Percentiles rank a stretch among this genome's conserved stretches.
phyloP scores from a whole-genome alignment of 2,329 filamentous ascomycete species.

The Aspergillus luchuensis region DNA sequence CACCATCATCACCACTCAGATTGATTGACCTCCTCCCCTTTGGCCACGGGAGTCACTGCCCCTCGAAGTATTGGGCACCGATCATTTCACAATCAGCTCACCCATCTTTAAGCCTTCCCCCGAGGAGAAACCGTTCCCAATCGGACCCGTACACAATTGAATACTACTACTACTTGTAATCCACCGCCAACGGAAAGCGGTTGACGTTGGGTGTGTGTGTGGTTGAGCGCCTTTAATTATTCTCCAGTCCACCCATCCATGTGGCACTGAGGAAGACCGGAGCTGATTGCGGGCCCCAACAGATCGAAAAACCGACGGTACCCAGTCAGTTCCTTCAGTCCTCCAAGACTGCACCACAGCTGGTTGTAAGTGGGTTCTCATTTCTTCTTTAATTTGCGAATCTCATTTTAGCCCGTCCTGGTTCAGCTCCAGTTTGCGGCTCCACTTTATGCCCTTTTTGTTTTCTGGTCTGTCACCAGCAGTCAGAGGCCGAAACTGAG shows the following conservation, averaged over 20 bases:
- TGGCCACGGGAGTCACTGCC: conserved; percentile 1
- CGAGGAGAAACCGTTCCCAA: conserved; percentile 13
- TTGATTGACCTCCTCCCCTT: not conserved
- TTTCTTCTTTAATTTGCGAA: conserved; percentile 15
- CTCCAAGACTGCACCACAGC: not conserved
- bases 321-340: not conserved
- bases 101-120: not conserved
- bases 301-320: conserved; percentile 1
- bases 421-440: conserved; percentile 11
- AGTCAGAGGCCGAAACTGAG: conserved; percentile 5
- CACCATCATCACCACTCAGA: not conserved
- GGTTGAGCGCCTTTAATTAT: conserved; percentile 5
- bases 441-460: conserved; percentile 16
- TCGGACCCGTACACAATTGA: not conserved
- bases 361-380: conserved; percentile 2
- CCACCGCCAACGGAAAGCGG: conserved; percentile 3
- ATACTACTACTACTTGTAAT: not conserved
- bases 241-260: conserved; percentile 14
- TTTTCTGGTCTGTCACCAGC: conserved; percentile 5
- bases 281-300: conserved; percentile 13
- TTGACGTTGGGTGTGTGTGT: conserved; percentile 2
- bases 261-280: conserved; percentile 17
- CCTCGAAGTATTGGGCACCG: conserved; percentile 22
- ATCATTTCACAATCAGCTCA: conserved; percentile 14
- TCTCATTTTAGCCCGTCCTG: conserved; percentile 13